Evolutionary conservation across 2,329 filamentous ascomycete genomes (phyloP).

Genomic region (Grosmannia clavigera): DNA sequence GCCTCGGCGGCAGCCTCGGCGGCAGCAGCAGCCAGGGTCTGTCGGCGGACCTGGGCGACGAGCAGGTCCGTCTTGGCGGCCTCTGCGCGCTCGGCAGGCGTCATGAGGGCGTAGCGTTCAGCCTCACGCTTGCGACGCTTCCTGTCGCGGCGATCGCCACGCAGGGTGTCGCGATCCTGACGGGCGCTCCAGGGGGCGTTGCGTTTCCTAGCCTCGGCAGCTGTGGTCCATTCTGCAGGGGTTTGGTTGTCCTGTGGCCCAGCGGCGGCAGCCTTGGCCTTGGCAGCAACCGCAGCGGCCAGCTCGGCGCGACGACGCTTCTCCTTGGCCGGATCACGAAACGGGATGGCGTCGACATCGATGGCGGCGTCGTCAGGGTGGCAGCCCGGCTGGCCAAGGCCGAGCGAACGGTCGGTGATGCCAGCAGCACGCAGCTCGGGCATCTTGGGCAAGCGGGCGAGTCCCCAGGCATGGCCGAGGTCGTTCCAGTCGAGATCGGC

Average conservation of each 20-base stretch:
- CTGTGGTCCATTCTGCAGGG: slow-evolving; percentile 17
- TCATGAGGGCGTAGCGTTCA: slow-evolving; percentile 51
- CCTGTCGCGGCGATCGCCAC: slow-evolving; percentile 26
- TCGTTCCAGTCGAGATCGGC: slow-evolving; percentile 75
- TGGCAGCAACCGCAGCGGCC: slow-evolving; percentile 31
- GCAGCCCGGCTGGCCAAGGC: slow-evolving; percentile 24
- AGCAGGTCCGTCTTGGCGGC: slow-evolving; percentile 51
- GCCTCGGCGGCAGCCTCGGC: background rate
- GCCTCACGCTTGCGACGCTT: slow-evolving; percentile 38
- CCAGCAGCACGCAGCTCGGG: slow-evolving; percentile 66
- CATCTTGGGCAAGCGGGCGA: slow-evolving; percentile 84
- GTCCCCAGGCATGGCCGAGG: slow-evolving; percentile 70
- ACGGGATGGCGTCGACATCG: slow-evolving; percentile 56
- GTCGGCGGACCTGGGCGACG: slow-evolving; percentile 49
- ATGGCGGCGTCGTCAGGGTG: slow-evolving; percentile 23
- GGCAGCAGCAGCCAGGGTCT: slow-evolving; percentile 28
- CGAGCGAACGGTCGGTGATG: slow-evolving; percentile 53
- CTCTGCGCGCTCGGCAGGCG: slow-evolving; percentile 54
- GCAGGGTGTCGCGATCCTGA: slow-evolving; percentile 50
- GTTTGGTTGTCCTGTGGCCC: slow-evolving; percentile 14
- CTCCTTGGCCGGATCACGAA: slow-evolving; percentile 61
- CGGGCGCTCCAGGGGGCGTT: slow-evolving; percentile 64
- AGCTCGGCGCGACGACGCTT: slow-evolving; percentile 48
- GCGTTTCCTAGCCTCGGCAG: slow-evolving; percentile 39
- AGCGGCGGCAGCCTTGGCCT: too few species aligned